Evolutionary conservation across 2,329 filamentous ascomycete genomes (phyloP).

Genomic region (Epichloe festucae): DNA sequence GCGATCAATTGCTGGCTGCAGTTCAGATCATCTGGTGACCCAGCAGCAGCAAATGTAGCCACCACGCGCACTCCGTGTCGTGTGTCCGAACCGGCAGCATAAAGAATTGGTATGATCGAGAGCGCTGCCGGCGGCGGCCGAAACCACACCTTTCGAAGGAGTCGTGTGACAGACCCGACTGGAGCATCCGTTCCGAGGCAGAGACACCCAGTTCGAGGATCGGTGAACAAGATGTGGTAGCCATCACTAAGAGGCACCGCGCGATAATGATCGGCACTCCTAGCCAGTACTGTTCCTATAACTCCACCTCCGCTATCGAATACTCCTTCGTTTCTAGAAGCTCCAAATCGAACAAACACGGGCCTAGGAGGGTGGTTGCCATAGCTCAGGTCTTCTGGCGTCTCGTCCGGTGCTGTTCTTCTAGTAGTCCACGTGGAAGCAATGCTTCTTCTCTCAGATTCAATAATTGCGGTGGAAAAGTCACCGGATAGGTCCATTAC

Average conservation of each 20-base stretch:
- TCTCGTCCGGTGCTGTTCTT: conserved; percentile 4
- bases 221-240: conserved; percentile 50
- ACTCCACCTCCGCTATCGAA: background rate
- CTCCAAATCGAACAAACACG: background rate
- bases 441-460: conserved; percentile 9
- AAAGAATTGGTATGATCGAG: conserved; percentile 32
- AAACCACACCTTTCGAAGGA: conserved; percentile 47
- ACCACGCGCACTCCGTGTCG: conserved; percentile 44
- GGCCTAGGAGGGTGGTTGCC: background rate
- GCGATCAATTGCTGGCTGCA: conserved; percentile 30
- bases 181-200: conserved; percentile 50
- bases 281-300: conserved; percentile 22
- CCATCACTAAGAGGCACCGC: conserved; percentile 54
- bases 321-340: background rate
- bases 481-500: conserved; percentile 10
- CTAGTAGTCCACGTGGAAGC: conserved; percentile 6
- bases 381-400: background rate
- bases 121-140: conserved; percentile 17
- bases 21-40: background rate
- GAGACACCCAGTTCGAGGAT: conserved; percentile 41
- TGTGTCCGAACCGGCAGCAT: conserved; percentile 43
- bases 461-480: conserved; percentile 12
- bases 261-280: conserved; percentile 45
- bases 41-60: conserved; percentile 36
- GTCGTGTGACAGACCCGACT: conserved; percentile 33